These are phyloP conservation scores for Candida ficus DNA, from an alignment of 805 yeast species.

Conservation along the genomic window DNA sequence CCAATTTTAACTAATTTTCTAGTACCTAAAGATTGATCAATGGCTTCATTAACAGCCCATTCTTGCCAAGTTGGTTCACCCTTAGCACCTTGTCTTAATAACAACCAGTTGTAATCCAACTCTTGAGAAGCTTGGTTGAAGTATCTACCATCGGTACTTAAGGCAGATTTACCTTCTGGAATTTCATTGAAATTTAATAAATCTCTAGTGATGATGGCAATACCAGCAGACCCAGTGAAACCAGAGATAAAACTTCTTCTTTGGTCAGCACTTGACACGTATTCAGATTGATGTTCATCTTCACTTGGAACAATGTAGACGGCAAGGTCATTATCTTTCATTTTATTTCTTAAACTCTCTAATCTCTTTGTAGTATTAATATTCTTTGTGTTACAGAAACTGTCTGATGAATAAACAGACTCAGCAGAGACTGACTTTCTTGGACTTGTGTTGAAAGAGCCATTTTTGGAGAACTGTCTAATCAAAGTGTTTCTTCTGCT, in stretches of 20 bases:
- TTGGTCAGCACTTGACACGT: conserved; percentile 75
- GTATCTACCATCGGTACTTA: conserved; percentile 94
- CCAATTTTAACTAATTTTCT: conserved; percentile 54
- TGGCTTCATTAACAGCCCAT: conserved; percentile 60
- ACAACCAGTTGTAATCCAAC: conserved; percentile 70
- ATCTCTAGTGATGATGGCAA: conserved; percentile 71
- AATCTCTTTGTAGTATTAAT: conserved; percentile 60
- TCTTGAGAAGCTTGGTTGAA: conserved; percentile 86
- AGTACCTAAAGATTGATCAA: conserved; percentile 36
- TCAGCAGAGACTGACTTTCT: conserved; percentile 26
- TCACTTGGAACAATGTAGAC: conserved; percentile 81
- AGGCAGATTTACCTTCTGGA: conserved; percentile 61
- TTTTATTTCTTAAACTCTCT: conserved; percentile 51
- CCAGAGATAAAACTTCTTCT: conserved; percentile 81
- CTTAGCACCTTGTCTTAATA: conserved; percentile 75
- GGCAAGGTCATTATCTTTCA: conserved; percentile 59
- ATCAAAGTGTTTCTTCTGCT: conserved; percentile 55
- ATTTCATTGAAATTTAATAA: conserved; percentile 35
- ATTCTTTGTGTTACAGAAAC: conserved; percentile 33
- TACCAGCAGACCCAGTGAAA: conserved; percentile 91
- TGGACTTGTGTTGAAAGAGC: conserved; percentile 14
- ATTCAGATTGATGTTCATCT: conserved; percentile 92
- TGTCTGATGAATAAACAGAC: conserved; percentile 34
- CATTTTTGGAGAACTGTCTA: conserved; percentile 30
- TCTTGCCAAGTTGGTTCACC: conserved; percentile 75